Base-by-base conservation (phyloP, 2,329 filamentous ascomycete species). In the Leptodontidium sp. region DNA sequence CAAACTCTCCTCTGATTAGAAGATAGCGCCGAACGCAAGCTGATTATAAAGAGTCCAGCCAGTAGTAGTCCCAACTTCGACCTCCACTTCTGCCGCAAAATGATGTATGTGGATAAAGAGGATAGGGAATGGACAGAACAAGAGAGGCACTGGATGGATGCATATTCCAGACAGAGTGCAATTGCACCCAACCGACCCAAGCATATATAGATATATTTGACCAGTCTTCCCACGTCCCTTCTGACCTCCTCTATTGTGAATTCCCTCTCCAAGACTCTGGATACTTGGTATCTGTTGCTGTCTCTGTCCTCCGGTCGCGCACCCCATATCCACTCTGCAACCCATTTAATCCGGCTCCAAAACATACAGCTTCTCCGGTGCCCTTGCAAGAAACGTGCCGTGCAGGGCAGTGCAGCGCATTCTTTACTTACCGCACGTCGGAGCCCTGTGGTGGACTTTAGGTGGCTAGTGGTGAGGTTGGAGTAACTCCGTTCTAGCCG, bases 81-180 rank as follows among this genome's bases (percentile, higher is more conserved):
- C 64, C 66, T 64, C 68, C 52, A 69, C 43, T 69, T 71, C 66
- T 69, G 58, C 69, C 69, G 67, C 68, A 65, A 50, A 69, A 62
- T 63, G 57, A 40, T 47, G 64, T 67, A 40, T 47, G 64, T 67
- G 70, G 65, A 68, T 70, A 68, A 70, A 69, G 55, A 9, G 58
- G 52, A 24, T 17, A 53, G 8, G 1, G 53, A 29, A 61, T 35
- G 45, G 47, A 35, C 9, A 35, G 7, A 57, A 24, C 26, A 35
- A 15, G 26, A 57, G 26, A 49, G 43, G 45, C 24, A 62, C 15
- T 61, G 43, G 43, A 61, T 32, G 3, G 43, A 29, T 49, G 40
- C 40, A 47, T 32, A 52, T 62, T 62, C 47, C 43, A 62, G 55
- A 38, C 4, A 43, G 26, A 50, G 26, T 38, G 59, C 8, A 52